Evolutionary conservation across 2,329 filamentous ascomycete species (phyloP).

Genomic region (Colletotrichum navitas): DNA sequence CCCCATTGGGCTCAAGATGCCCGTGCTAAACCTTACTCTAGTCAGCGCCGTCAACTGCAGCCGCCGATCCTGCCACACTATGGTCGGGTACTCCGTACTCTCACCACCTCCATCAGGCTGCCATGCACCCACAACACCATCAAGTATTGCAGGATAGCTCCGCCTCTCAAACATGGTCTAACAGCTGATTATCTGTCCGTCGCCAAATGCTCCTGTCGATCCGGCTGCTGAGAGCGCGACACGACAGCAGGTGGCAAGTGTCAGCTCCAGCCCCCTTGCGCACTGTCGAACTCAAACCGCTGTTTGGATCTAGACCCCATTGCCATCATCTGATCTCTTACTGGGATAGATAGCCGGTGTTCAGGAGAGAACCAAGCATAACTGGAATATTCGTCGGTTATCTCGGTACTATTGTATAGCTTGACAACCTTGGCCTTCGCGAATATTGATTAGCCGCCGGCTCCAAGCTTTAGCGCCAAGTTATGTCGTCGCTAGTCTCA

Average conservation of each 20-base stretch:
- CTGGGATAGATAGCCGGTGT: not conserved
- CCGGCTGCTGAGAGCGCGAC: constrained; percentile 28
- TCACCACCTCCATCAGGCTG: constrained; percentile 30
- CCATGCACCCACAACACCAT: constrained; percentile 34
- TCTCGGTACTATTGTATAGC: constrained; percentile 22
- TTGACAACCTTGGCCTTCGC: constrained; percentile 1
- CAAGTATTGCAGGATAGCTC: constrained; percentile 9
- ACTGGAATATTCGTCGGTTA: constrained; percentile 11
- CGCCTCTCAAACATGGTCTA: constrained; percentile 15
- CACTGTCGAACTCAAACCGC: constrained; percentile 15
- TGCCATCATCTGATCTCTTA: not conserved
- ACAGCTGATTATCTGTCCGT: constrained; percentile 5
- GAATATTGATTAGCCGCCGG: not conserved
- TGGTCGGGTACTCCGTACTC: constrained; percentile 28
- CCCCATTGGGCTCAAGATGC: constrained; percentile 25
- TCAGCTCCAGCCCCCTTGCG: constrained; percentile 23
- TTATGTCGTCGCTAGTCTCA: not conserved
- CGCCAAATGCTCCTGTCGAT: constrained; percentile 13
- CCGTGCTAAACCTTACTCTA: constrained; percentile 31
- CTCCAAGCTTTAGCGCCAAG: not conserved
- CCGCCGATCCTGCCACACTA: constrained; percentile 41
- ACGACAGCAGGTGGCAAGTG: constrained; percentile 38
- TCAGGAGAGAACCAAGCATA: not conserved
- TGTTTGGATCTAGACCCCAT: constrained; percentile 3
- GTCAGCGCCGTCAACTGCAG: constrained; percentile 31